Evolutionary conservation across 129 eudicot genomes (phyloP), one percentile per base, ranked within the genome.

Genomic region (Pulicaria dysenterica): DNA sequence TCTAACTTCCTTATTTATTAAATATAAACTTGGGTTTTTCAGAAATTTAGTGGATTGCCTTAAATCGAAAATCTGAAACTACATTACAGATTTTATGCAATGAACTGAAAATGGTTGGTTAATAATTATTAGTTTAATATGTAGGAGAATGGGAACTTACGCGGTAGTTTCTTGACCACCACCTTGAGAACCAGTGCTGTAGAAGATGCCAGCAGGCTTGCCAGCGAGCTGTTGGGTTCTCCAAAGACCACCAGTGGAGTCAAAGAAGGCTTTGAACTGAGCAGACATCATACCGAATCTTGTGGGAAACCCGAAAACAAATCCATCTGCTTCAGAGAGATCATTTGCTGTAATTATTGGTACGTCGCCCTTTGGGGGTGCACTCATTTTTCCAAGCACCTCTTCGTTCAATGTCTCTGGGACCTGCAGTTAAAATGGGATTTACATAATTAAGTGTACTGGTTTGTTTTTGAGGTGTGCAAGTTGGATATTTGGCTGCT

Each of bases 201-300:
- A 77, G 79, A 92, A 93, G 69, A 92, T 44, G 38, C 98, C 98
- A 0, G 98, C 98, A 7, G 98, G 98, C 78, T 89, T 89, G 67
- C 96, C 98, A 2, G 96, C 95, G 2, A 92, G 81, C 17, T 72
- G 59, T 68, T 87, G 95, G 12, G 87, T 76, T 81, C 91, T 76
- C 96, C 98, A 92, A 16, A 89, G 83, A 44, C 91, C 88, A 17
- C 98, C 98, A 15, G 96, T 92, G 1, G 96, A 62, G 69, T 92
- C 98, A 6, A 92, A 39, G 31, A 92, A 89, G 10, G 96, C 89
- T 57, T 92, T 92, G 60, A 92, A 89, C 43, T 92, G 96, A 36
- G 95, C 88, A 70, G 96, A 87, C 98, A 92, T 92, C 96, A 89
- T 92, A n/a, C 98, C 98, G 7, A 86, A 92, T 79, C 95, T 89